Conservation (phyloP, 495 filamentous ascomycete genomes). For the Penicillium odoratum region DNA sequence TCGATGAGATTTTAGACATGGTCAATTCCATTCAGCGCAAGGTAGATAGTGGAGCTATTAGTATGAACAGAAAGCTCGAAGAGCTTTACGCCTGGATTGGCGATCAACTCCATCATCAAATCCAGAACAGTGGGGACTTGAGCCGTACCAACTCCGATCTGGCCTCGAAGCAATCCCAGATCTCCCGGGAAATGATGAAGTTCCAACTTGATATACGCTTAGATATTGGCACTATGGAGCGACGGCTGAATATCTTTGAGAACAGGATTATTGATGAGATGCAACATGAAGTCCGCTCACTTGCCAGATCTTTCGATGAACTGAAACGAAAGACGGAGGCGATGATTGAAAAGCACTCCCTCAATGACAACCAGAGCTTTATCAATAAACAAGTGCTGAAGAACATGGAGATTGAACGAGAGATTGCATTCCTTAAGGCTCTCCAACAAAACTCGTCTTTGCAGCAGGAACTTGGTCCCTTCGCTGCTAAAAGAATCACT, state of each 20-base stretch:
- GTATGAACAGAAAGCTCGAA: slow-evolving; percentile 9
- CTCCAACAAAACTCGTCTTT: neutral
- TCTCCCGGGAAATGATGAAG: slow-evolving; percentile 15
- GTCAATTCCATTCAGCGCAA: slow-evolving; percentile 14
- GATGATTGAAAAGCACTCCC: slow-evolving; percentile 2
- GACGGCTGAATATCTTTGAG: slow-evolving; percentile 12
- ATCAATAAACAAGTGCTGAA: slow-evolving; percentile 9
- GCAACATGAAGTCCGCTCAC: slow-evolving; percentile 8
- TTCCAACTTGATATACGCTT: slow-evolving; percentile 16
- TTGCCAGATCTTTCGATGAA: slow-evolving; percentile 11
- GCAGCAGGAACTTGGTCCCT: neutral
- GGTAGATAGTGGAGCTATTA: slow-evolving; percentile 6
- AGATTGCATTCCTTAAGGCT: slow-evolving; percentile 10
- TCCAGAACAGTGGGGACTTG: slow-evolving; percentile 9
- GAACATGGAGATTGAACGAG: slow-evolving; percentile 11
- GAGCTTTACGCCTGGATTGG: slow-evolving; percentile 18
- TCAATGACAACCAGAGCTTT: slow-evolving; percentile 8
- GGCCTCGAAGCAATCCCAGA: slow-evolving; percentile 6
- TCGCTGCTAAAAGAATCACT: neutral
- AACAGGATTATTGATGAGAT: slow-evolving; percentile 13
- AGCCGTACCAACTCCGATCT: slow-evolving; percentile 15
- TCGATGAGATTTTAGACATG: slow-evolving; percentile 16
- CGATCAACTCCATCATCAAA: slow-evolving; percentile 16
- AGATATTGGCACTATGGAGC: slow-evolving; percentile 14
- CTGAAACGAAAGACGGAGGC: slow-evolving; percentile 11